phyloP scores from a whole-genome alignment of 257 asterid genomes.

The Solanum pinnatisectum region DNA sequence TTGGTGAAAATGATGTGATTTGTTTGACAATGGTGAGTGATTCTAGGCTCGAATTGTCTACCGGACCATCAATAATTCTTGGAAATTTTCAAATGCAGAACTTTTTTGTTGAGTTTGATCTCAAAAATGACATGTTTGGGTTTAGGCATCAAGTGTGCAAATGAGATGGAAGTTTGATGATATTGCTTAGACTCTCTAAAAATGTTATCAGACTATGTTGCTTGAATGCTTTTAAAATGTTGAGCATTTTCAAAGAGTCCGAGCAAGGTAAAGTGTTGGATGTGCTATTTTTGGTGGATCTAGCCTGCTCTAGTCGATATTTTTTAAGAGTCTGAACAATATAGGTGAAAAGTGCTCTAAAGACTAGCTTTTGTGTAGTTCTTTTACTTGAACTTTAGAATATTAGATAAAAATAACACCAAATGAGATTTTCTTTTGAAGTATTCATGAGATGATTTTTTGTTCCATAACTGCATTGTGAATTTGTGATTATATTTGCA shows the following conservation, averaged over 20 bases:
- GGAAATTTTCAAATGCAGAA: constrained; percentile 88
- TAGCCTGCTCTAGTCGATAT: fast-evolving
- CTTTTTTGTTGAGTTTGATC: constrained; percentile 62
- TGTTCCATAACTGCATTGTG: background rate
- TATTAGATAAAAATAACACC: background rate
- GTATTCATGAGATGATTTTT: background rate
- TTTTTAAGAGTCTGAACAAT: background rate
- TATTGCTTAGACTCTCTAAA: background rate
- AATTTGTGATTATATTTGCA: background rate
- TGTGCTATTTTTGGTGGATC: background rate
- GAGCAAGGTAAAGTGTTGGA: background rate
- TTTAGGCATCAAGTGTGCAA: constrained; percentile 51
- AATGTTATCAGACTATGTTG: background rate
- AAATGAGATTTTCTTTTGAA: background rate
- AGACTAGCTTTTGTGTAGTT: background rate
- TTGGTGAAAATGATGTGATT: constrained; percentile 21
- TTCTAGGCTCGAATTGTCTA: constrained; percentile 19
- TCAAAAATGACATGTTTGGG: constrained; percentile 66
- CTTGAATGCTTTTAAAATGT: background rate
- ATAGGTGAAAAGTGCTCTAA: background rate
- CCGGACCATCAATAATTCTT: constrained; percentile 71
- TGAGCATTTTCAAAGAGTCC: background rate
- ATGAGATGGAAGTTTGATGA: background rate
- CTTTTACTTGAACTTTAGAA: background rate
- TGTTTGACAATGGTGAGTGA: constrained; percentile 59